Base-by-base conservation (phyloP, 176 grass and related monocot genomes). In the Elaeis guineensis region DNA sequence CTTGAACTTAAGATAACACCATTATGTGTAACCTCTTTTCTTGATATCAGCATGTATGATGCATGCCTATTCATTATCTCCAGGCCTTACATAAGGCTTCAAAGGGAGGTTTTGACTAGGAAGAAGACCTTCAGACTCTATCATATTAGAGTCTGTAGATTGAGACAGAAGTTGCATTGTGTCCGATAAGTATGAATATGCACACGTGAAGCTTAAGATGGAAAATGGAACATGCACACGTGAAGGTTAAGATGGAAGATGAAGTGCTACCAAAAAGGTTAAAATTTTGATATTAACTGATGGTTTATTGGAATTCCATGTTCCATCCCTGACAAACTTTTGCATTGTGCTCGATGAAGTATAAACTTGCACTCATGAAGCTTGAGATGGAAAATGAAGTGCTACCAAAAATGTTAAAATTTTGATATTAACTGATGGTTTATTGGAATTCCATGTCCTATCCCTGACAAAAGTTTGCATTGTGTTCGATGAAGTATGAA, bases 81-180 rank as follows among this genome's bases (percentile, higher is more conserved):
- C 57, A 96, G 86, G 80, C 70, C 66, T 26, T 90, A 77, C 52
- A 65, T 69, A 69, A 60, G 51, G 74, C 64, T 56, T 39, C 30
- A 65, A 66, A 63, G 17, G 69, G 77, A 69, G 85, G 57, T 52
- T 51, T 57, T 61, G 75, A 64, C 52, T 61, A 79, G 57, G 61
- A 55, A 65, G 66, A 82, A 65, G 54, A 73, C 57, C 58, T 71
- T 58, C 58, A 81, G 67, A 61, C 63, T 70, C 63, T 66, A 63
- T 56, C 84, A 48, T 90, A 85, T 62, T 82, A 77, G 65, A 87
- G 74, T 25, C 65, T 84, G 50, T 95, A 79, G 91, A 58, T 90
- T 79, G 80, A 95, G 77, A 61, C 86, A 65, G 83, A 95, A 76
- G 77, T 79, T 73, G 73, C 75, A 6, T 63, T 75, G 0, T 90